A percentile compares a stretch with the other conserved stretches of the same genome.
Conservation (phyloP, 768 basidiomycete genomes). For the Kockovaella imperatae region DNA sequence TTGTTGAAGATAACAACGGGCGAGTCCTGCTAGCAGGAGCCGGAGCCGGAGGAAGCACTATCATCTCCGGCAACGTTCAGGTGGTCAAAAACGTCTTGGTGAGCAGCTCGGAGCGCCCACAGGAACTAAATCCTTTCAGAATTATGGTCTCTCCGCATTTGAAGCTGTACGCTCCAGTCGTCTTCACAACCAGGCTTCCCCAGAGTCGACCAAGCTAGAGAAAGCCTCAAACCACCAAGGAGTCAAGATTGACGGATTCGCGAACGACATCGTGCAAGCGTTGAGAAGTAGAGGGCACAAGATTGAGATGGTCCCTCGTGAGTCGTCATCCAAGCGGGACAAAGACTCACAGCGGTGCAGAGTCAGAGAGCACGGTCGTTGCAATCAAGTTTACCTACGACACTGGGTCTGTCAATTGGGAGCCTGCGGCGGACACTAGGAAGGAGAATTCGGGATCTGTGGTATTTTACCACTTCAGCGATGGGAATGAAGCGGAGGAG, state of each 20-base stretch:
- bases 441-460: too few relatives aligned
- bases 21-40: neutral
- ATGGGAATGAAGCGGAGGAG: too few relatives aligned
- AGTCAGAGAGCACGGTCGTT: too few relatives aligned
- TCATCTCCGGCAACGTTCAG: neutral
- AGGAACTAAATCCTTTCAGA: too few relatives aligned
- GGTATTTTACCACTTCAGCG: too few relatives aligned
- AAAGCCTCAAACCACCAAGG: conserved; percentile 5
- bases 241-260: conserved; percentile 18
- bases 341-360: too few relatives aligned
- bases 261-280: conserved; percentile 16
- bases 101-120: too few relatives aligned
- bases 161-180: conserved; percentile 23
- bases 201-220: conserved; percentile 24
- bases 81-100: neutral
- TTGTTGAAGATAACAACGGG: neutral
- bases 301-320: conserved; percentile 23
- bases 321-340: too few relatives aligned
- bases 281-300: conserved; percentile 24
- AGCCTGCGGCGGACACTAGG: too few relatives aligned
- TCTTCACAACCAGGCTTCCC: conserved; percentile 36
- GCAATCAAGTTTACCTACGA: too few relatives aligned
- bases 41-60: neutral
- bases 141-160: conserved; percentile 22
- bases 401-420: too few relatives aligned